These are phyloP conservation scores for Vaucheria bursata DNA, from an alignment of 352 stramenopile genomes.

Conservation along the genomic window DNA sequence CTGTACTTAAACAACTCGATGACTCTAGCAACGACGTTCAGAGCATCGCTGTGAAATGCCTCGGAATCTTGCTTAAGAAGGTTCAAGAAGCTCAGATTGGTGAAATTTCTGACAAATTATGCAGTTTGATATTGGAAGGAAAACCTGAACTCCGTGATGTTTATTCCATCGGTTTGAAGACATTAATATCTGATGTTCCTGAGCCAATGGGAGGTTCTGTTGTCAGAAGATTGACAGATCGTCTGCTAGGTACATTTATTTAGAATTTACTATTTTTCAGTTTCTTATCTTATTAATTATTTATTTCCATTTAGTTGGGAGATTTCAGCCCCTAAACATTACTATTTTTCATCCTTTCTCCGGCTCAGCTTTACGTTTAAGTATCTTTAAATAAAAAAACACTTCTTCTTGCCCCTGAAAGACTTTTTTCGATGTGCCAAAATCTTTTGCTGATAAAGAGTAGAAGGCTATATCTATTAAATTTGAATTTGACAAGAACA, in stretches of 20 bases:
- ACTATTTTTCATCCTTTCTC: too few relatives aligned
- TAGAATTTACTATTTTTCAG: conserved; percentile 14
- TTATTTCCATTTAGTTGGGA: not conserved
- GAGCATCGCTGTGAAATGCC: conserved; percentile 77
- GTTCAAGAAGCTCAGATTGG: conserved; percentile 60
- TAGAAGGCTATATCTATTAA: too few relatives aligned
- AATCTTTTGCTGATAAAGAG: too few relatives aligned
- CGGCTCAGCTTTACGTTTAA: not conserved
- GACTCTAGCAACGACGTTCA: conserved; percentile 98
- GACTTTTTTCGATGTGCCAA: too few relatives aligned
- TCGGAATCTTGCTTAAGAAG: conserved; percentile 91
- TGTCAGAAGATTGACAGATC: conserved; percentile 55
- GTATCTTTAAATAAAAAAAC: not conserved
- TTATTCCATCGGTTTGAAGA: conserved; percentile 96
- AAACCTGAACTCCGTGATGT: conserved; percentile 95
- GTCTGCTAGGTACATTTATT: conserved; percentile 57
- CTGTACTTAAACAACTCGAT: conserved; percentile 89
- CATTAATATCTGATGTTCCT: conserved; percentile 85
- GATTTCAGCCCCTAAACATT: not conserved
- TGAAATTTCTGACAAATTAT: conserved; percentile 93
- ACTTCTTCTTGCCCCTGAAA: too few relatives aligned
- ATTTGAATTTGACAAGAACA: too few relatives aligned
- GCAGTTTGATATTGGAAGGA: conserved; percentile 86
- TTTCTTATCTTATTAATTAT: not conserved
- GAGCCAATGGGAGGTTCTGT: conserved; percentile 72